Conservation (phyloP, 2,329 filamentous ascomycete species). For the Aspergillus pseudotamarii region DNA sequence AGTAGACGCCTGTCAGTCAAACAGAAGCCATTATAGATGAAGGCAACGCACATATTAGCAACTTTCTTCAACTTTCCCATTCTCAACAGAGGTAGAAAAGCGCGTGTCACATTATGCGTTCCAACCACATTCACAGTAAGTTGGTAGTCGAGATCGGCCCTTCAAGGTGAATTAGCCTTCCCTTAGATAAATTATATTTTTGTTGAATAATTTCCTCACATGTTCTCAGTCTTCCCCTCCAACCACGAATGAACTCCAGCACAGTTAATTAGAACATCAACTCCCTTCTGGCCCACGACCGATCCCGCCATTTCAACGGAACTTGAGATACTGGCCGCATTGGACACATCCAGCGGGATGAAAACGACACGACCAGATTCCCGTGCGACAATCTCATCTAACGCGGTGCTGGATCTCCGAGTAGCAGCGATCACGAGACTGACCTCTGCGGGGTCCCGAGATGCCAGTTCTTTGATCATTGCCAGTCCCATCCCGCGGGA, state of each 20-base stretch:
- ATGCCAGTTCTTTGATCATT: slow-evolving; percentile 23
- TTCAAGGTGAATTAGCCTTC: neutral
- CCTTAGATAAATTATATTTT: neutral
- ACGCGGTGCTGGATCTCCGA: slow-evolving; percentile 11
- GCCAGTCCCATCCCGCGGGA: slow-evolving; percentile 32
- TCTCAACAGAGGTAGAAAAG: slow-evolving; percentile 8
- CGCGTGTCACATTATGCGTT: slow-evolving; percentile 10
- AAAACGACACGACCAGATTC: slow-evolving; percentile 33
- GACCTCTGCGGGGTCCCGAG: neutral
- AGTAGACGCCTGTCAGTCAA: neutral
- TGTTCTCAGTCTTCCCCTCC: neutral
- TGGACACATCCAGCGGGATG: slow-evolving; percentile 39
- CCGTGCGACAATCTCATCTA: slow-evolving; percentile 34
- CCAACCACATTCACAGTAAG: slow-evolving; percentile 12
- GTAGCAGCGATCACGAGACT: slow-evolving; percentile 13
- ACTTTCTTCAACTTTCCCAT: slow-evolving; percentile 9
- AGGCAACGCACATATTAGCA: slow-evolving; percentile 8
- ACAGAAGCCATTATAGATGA: neutral
- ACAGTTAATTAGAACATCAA: slow-evolving; percentile 49
- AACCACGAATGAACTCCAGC: slow-evolving; percentile 29
- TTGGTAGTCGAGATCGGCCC: slow-evolving; percentile 11
- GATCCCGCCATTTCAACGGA: slow-evolving; percentile 32
- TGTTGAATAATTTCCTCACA: neutral
- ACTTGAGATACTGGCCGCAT: slow-evolving; percentile 30
- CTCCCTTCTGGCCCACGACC: slow-evolving; percentile 31